Evolutionary conservation across 345 rosid genomes (phyloP).

Genomic region (Combretum micranthum): DNA sequence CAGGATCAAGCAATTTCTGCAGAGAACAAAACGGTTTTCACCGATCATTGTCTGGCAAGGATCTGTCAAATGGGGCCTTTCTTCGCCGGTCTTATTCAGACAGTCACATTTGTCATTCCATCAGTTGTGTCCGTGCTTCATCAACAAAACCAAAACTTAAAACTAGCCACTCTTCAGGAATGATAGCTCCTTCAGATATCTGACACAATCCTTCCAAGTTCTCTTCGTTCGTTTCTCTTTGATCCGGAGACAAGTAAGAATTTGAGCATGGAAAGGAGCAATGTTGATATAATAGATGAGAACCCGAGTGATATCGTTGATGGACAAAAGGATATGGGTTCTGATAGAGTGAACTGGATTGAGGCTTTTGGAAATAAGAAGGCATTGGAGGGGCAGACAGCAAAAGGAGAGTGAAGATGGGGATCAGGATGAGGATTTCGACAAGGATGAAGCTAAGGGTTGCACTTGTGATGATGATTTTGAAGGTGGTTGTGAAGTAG

Average conservation of each 20-base stretch:
- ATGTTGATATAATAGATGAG: constrained; percentile 5
- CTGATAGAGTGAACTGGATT: constrained; percentile 66
- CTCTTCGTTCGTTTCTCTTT: constrained; percentile 44
- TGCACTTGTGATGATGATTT: constrained; percentile 27
- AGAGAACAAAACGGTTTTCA: constrained; percentile 46
- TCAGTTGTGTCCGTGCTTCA: constrained; percentile 31
- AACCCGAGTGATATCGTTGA: constrained; percentile 10
- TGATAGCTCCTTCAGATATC: constrained; percentile 47
- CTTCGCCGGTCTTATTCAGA: constrained; percentile 61
- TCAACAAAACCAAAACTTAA: constrained; percentile 43
- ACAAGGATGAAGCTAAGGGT: constrained; percentile 16
- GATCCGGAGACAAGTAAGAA: constrained; percentile 48
- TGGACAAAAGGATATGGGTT: constrained; percentile 21
- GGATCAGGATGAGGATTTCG: constrained; percentile 6
- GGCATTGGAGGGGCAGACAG: constrained; percentile 42
- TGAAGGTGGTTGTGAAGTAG: constrained; percentile 40
- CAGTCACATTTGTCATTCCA: constrained; percentile 45
- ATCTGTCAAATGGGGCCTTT: constrained; percentile 30
- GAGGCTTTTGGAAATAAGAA: constrained; percentile 60
- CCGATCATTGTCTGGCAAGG: constrained; percentile 47
- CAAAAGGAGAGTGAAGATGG: constrained; percentile 16
- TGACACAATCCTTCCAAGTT: constrained; percentile 41
- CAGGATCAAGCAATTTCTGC: constrained; percentile 19
- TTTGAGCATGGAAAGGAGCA: constrained; percentile 18
- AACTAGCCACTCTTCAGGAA: constrained; percentile 45